Evolutionary conservation across 148 eudicot genomes (phyloP).

Genomic region (Polygonum maritimum): DNA sequence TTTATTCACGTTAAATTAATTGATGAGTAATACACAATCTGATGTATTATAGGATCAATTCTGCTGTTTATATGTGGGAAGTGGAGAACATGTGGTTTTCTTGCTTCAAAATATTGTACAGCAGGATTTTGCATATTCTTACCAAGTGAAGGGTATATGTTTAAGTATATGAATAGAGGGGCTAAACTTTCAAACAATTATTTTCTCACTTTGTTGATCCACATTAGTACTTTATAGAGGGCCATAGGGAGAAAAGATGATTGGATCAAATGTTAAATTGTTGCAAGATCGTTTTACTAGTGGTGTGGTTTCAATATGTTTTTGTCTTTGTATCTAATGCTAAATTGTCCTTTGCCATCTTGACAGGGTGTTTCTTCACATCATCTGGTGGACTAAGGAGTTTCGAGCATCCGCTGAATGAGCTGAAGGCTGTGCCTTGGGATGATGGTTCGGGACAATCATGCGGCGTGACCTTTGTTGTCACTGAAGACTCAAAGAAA

Average conservation of each 20-base stretch:
- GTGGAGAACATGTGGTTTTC: not conserved
- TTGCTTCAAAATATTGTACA: not conserved
- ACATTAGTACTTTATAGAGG: no score
- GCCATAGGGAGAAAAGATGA: no score
- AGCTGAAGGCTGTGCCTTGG: conserved; percentile 69
- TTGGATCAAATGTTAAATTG: not conserved
- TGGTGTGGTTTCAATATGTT: not conserved
- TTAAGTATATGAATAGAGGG: not conserved
- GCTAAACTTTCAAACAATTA: not conserved
- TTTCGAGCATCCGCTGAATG: conserved; percentile 60
- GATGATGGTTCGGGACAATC: conserved; percentile 61
- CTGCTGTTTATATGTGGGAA: not conserved
- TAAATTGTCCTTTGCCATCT: not conserved
- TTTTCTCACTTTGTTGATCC: no score
- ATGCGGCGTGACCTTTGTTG: conserved; percentile 61
- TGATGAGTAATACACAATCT: not conserved
- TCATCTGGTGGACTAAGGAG: conserved; percentile 65
- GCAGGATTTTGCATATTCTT: not conserved
- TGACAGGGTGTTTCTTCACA: conserved; percentile 69
- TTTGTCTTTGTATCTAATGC: not conserved
- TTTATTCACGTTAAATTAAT: not conserved
- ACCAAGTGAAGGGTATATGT: not conserved
- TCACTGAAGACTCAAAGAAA: conserved; percentile 41
- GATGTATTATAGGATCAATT: not conserved
- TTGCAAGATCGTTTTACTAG: not conserved